These are phyloP conservation scores for Aspergillus amoenus DNA, from an alignment of 2,329 filamentous ascomycete species.

Conservation along the genomic window DNA sequence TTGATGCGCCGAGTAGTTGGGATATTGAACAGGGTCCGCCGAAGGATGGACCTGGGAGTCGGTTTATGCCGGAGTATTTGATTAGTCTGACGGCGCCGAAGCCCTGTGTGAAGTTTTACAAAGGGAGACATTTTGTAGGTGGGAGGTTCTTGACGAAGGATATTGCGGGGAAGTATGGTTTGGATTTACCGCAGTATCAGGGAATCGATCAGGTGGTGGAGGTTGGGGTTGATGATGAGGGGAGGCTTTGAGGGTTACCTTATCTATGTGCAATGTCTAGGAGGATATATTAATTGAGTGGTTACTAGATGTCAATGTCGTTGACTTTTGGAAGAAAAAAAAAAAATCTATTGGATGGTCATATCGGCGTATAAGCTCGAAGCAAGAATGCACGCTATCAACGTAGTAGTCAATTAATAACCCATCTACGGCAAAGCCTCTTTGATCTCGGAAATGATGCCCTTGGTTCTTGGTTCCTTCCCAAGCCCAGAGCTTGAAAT, in stretches of 20 bases:
- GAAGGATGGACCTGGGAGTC: constrained; percentile 70
- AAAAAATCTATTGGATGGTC: constrained; percentile 1
- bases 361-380: background rate
- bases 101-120: constrained; percentile 79
- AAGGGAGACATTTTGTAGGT: constrained; percentile 86
- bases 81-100: constrained; percentile 93
- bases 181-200: constrained; percentile 79
- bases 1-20: constrained; percentile 95
- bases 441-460: constrained; percentile 60
- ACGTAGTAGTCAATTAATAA: background rate
- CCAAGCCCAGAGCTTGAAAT: constrained; percentile 51
- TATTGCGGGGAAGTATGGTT: constrained; percentile 80
- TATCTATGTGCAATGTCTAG: background rate
- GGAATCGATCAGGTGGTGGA: constrained; percentile 90
- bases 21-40: constrained; percentile 86
- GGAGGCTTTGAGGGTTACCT: constrained; percentile 28
- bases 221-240: constrained; percentile 49
- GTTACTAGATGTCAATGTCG: background rate
- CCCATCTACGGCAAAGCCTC: constrained; percentile 34
- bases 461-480: constrained; percentile 61
- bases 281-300: background rate
- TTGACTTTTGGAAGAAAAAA: too few relatives aligned
- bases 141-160: constrained; percentile 79
- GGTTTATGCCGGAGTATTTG: constrained; percentile 75
- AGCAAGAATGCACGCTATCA: background rate